These are phyloP conservation scores for Globisporangium barbulae DNA, from an alignment of 352 stramenopile genomes.

Conservation along the genomic window DNA sequence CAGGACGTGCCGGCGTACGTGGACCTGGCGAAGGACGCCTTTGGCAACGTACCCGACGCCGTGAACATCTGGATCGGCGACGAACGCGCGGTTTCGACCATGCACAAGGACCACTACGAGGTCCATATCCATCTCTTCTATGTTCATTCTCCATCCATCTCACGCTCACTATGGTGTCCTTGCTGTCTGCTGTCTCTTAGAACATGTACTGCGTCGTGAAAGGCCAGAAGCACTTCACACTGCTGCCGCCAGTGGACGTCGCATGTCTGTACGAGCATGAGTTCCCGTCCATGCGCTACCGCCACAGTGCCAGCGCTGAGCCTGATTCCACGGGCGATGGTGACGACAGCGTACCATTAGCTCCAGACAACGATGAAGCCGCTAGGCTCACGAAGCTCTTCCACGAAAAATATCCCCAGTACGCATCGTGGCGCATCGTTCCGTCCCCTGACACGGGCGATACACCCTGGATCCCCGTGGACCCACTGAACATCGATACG, in stretches of 20 bases:
- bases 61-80: slow-evolving; percentile 99
- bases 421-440: slow-evolving; percentile 49
- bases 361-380: slow-evolving; percentile 19
- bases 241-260: slow-evolving; percentile 87
- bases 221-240: slow-evolving; percentile 94
- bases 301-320: slow-evolving; percentile 19
- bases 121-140: slow-evolving; percentile 20
- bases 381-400: slow-evolving; percentile 36
- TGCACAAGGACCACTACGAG: slow-evolving; percentile 99
- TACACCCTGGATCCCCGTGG: slow-evolving; percentile 81
- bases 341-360: background rate
- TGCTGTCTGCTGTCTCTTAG: slow-evolving; percentile 4
- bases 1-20: slow-evolving; percentile 62
- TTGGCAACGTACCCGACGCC: slow-evolving; percentile 78
- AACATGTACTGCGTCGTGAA: slow-evolving; percentile 98
- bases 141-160: no score
- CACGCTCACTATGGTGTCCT: no score
- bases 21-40: slow-evolving; percentile 53
- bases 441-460: slow-evolving; percentile 39
- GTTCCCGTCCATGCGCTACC: slow-evolving; percentile 62
- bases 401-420: slow-evolving; percentile 44
- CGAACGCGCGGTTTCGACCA: slow-evolving; percentile 91
- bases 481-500: slow-evolving; percentile 62
- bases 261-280: slow-evolving; percentile 88
- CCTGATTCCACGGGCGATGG: background rate